Base-by-base conservation (phyloP, 108 stramenopile genomes). In the Nannochloropsis salina region DNA sequence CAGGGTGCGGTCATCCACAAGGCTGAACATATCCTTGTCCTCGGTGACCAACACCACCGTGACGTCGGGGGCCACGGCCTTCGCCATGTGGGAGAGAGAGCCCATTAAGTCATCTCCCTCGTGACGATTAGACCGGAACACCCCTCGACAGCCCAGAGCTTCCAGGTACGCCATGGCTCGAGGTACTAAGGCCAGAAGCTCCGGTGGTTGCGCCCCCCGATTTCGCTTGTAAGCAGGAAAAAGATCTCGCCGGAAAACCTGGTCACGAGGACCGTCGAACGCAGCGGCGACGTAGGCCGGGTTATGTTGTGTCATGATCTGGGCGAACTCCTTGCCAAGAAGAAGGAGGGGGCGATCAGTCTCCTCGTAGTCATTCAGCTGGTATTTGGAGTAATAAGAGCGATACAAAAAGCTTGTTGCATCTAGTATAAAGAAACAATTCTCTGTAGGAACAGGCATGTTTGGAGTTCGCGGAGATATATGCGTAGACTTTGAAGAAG, bases 291-390 rank as follows among this genome's bases (percentile, higher is more conserved):
- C 6, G 61, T 74, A 74, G 20, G 61, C 61, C 2, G 61, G 61
- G 61, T 74, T 74, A 6, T 74, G 61, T 4, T n/a, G 61, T 15
- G 61, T n/a, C 2, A 74, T n/a, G 61, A 74, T 15, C 61, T 74
- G 61, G 61, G 61, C 61, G 61, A 74, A 74, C 61, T 74, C 61
- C 61, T 74, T 74, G n/a, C 61, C 61, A n/a, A 74, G 61, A 8
- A 6, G 20, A n/a, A 74, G 61, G 20, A 74, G 6, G 15, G 61
- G 61, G 15, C n/a, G 15, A n/a, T 74, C 61, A n/a, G n/a, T 74
- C 61, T n/a, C 61, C 4, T 74, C 61, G 61, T 74, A 74, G 61
- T 74, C 61, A n/a, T 74, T 74, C 20, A 74, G 61, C 2, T 74
- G 61, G n/a, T 74, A 74, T n/a, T 74, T 74, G 61, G 61, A 74